Percentiles rank a stretch among this genome's conserved stretches.
Evolutionary conservation across 192 early-diverging fungal species (phyloP).

Genomic region (Geosiphon pyriformis): DNA sequence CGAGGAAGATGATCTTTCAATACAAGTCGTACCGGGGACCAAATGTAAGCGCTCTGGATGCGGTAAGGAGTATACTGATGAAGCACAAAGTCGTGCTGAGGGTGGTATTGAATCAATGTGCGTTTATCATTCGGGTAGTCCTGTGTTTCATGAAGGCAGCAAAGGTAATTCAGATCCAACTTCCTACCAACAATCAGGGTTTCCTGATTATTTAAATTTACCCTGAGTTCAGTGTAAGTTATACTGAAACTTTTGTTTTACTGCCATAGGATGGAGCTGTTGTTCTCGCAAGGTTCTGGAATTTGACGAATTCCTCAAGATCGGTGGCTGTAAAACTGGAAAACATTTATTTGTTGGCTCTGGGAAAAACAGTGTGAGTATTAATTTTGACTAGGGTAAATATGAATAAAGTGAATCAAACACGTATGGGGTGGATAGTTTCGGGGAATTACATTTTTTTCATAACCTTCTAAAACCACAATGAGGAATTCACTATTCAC

Average conservation of each 20-base stretch:
- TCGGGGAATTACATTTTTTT: too few species aligned
- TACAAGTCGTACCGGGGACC: conserved; percentile 64
- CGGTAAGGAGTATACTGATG: conserved; percentile 56
- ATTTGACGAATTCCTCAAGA: conserved; percentile 97
- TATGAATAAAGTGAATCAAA: background rate
- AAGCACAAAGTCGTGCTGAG: conserved; percentile 47
- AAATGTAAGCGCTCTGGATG: conserved; percentile 85
- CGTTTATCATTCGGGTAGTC: conserved; percentile 80
- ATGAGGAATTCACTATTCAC: too few species aligned
- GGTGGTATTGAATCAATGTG: conserved; percentile 55
- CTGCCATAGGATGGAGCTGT: conserved; percentile 79
- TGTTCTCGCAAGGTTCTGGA: conserved; percentile 92
- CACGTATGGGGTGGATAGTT: too few species aligned
- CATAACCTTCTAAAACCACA: too few species aligned
- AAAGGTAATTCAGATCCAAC: conserved; percentile 48
- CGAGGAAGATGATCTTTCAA: conserved; percentile 72
- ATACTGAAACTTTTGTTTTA: too few species aligned
- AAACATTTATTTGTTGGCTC: conserved; percentile 84
- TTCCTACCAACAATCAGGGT: too few species aligned
- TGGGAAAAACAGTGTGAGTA: conserved; percentile 21
- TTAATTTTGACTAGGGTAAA: background rate
- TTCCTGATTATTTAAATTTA: too few species aligned
- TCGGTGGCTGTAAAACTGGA: conserved; percentile 86
- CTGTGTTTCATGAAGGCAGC: conserved; percentile 96
- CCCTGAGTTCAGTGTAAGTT: too few species aligned